These are phyloP conservation scores for Plantago elongata DNA, from an alignment of 257 asterid species.

Conservation along the genomic window DNA sequence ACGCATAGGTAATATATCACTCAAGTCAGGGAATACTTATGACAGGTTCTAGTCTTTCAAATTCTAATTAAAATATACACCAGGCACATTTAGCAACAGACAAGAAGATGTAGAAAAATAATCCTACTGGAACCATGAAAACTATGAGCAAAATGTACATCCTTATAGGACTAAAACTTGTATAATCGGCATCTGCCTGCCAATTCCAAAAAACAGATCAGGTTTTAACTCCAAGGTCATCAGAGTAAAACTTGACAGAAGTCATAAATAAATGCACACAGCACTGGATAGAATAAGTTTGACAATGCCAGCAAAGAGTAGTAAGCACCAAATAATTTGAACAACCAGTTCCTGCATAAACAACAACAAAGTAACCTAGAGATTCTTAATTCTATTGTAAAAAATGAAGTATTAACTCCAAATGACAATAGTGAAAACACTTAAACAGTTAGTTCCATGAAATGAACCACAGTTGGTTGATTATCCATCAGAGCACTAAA, in stretches of 20 bases:
- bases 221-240: not conserved
- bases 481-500: not conserved
- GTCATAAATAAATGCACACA: not conserved
- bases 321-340: not conserved
- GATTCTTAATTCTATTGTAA: not conserved
- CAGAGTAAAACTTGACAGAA: not conserved
- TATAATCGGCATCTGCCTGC: not conserved
- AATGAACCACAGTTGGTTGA: not conserved
- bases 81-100: too few relatives aligned
- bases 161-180: constrained; percentile 7
- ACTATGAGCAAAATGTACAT: constrained; percentile 1
- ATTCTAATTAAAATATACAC: too few relatives aligned
- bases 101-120: not conserved
- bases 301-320: not conserved
- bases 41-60: not conserved
- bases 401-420: not conserved
- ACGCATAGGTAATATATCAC: constrained; percentile 5
- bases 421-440: not conserved
- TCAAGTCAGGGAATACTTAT: not conserved
- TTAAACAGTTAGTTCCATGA: not conserved
- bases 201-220: not conserved
- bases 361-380: not conserved
- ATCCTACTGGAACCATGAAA: not conserved
- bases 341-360: constrained; percentile 4
- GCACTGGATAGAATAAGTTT: not conserved